Conservation (phyloP, 305 asterid species). For the Fraxinus floribunda region DNA sequence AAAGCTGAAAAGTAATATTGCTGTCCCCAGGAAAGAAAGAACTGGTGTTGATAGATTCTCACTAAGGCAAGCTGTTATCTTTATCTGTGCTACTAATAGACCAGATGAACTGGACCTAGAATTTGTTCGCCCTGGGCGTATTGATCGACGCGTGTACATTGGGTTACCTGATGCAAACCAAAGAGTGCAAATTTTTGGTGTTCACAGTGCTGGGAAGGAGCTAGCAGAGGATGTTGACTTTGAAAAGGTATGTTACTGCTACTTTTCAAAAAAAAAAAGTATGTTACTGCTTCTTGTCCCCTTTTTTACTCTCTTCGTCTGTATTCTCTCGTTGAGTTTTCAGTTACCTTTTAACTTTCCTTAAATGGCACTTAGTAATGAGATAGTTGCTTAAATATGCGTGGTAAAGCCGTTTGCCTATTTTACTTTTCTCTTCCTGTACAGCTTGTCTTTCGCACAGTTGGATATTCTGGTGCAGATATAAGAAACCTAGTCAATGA, state of each 20-base stretch:
- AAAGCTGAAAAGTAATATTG: slow-evolving; percentile 10
- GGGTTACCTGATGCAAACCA: slow-evolving; percentile 98
- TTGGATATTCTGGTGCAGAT: slow-evolving; percentile 98
- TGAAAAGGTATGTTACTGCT: slow-evolving; percentile 53
- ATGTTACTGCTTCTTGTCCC: slow-evolving; percentile 19
- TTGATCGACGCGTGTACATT: slow-evolving; percentile 92
- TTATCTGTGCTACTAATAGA: slow-evolving; percentile 97
- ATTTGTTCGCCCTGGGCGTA: slow-evolving; percentile 86
- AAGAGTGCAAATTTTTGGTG: slow-evolving; percentile 91
- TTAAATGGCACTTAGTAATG: slow-evolving; percentile 8
- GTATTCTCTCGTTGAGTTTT: slow-evolving; percentile 20
- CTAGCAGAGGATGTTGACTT: slow-evolving; percentile 87
- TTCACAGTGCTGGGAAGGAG: slow-evolving; percentile 91
- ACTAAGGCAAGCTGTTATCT: slow-evolving; percentile 84
- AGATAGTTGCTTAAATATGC: slow-evolving; percentile 1
- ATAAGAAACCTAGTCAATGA: slow-evolving; percentile 93
- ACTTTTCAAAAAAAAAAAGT: slow-evolving; percentile 41
- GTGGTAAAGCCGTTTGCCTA: slow-evolving; percentile 5
- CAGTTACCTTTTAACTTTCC: slow-evolving; percentile 1
- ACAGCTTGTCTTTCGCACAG: slow-evolving; percentile 98
- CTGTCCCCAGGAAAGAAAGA: slow-evolving; percentile 67
- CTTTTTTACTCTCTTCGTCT: slow-evolving; percentile 11
- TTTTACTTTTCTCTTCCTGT: slow-evolving; percentile 31
- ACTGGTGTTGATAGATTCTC: slow-evolving; percentile 95
- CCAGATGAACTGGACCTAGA: slow-evolving; percentile 92